Evolutionary conservation across 1,284 basidiomycete species (phyloP), one percentile per base, ranked within the genome.

Genomic region (Melanopsichium pennsylvanicum): DNA sequence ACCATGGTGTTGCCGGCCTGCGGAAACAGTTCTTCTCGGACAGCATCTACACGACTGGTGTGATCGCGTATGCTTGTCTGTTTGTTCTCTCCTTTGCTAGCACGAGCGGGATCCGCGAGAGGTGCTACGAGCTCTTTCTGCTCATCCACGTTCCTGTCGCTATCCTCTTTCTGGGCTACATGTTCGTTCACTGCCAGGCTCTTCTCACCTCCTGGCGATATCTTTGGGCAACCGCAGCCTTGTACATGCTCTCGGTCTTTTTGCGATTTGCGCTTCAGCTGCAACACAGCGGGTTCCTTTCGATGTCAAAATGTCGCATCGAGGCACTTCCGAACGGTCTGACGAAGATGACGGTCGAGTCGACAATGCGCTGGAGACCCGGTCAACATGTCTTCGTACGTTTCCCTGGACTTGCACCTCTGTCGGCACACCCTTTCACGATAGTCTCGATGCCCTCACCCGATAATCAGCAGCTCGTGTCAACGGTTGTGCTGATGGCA

Each of bases 91-190:
- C 67, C 6, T 57, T 69, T 19, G 71, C 71, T 4, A 75, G 73
- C 50, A 27, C 67, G n/a, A 55, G 64, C 1, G 55, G 63, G 13
- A 50, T 80, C 15, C 57, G 78, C 5, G 59, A 68, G 18, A 43
- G 70, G 32, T 74, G 61, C 26, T 81, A 81, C 63, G 73, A 78
- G 42, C 63, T 81, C 18, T 81, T 78, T 36, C 64, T 79, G 26
- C 44, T 74, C 23, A 56, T 76, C 15, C 79, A 81, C 40, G 56
- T 80, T 3, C 47, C 66, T 16, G 45, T 61, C 16, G 54, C 69
- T 4, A 52, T 76, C 16, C 36, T 70, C 19, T 72, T 81, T 36
- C 47, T 79, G 4, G 76, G 27, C 22, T 61, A 70, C 36, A 75
- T 75, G 70, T 73, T 72, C 38, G 49, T 70, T 9, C 74, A 76